Base-by-base conservation (phyloP, 345 rosid species). In the Lepidium aucheri region DNA sequence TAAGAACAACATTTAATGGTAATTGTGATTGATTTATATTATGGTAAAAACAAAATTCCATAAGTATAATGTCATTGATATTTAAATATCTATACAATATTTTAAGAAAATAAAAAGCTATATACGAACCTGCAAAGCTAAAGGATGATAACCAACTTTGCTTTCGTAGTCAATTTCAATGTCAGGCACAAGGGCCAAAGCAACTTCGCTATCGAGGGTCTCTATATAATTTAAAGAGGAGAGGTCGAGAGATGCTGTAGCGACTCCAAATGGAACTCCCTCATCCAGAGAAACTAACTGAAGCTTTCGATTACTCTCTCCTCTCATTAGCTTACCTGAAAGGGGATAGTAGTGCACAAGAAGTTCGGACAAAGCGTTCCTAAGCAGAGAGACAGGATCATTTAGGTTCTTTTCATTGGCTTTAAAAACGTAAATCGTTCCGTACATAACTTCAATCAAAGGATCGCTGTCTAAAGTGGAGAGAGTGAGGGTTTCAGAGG, bases 221-320 rank as follows among this genome's bases (percentile, higher is more conserved):
- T 82, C 85, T 2, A 80, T 26, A 67, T 78, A 72, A 44, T 68
- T 40, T 32, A 83, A 65, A 47, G 76, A 59, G 42, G 81, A 56
- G 34, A 83, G 84, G 3, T 54, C n/a, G 42, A 20, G 22, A 1
- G 22, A 20, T 20, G 22, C 22, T 20, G 22, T 20, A 20, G 22
- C 22, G 22, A 64, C 89, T 13, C 63, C 36, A 58, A 84, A 82
- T 8, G 85, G 89, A 38, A 82, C 89, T 12, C 89, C 85, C 28
- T 50, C 74, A 13, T 61, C 60, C 17, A 55, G 53, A 62, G 74
- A 78, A 32, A 55, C 57, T 8, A 71, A 20, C 22, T 20, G 22
- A 20, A 78, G 80, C 47, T 47, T 78, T 10, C 83, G 69, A 47
- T 80, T 76, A 35, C 65, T 73, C 12, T 17, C 52, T 36, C 53